Base-by-base conservation (phyloP, 345 rosid genomes). In the Aquilaria yunnanensis region DNA sequence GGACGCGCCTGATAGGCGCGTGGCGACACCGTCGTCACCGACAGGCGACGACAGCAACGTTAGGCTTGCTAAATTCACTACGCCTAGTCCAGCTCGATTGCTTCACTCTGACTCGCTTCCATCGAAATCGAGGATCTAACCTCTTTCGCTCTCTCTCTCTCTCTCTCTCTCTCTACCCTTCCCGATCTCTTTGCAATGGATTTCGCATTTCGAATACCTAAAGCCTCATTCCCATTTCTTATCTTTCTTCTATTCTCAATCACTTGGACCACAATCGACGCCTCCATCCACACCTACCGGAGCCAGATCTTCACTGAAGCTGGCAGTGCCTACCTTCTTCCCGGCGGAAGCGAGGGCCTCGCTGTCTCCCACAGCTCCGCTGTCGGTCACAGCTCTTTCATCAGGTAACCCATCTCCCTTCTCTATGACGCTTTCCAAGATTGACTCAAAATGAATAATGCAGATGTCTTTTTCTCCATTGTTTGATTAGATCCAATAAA, bases 291-390 rank as follows among this genome's bases (percentile, higher is more conserved):
- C 85, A 61, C 73, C 72, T 90, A 94, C 81, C 46, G 64, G 51
- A 74, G 74, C 5, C 81, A 83, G 51, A 66, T 83, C 50, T 90
- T 94, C 82, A 70, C 64, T 53, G 96, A 88, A 70, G 90, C 86
- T 63, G 99, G 99, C 66, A 94, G 85, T 59, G 72, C 95, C 55
- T 84, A 75, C 70, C 95, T 94, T 68, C 92, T 94, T 67, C 75
- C 93, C 55, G 99, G 99, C 51, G 99, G 97, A 68, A 94, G 99
- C 81, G 99, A 94, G 68, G 99, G 99, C 70, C 75, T 90, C 67
- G 75, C 63, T 72, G 76, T 92, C 59, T 71, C 75, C 63, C 45
- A 23, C 10, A 10, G 47, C 6, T 56, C 63, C 51, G 57, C 51
- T 45, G 34, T 47, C 48, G 68, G 14, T 32, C 68, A 66, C 70